Conservation (phyloP, 495 filamentous ascomycete genomes). For the Massariosphaeria phaeospora region DNA sequence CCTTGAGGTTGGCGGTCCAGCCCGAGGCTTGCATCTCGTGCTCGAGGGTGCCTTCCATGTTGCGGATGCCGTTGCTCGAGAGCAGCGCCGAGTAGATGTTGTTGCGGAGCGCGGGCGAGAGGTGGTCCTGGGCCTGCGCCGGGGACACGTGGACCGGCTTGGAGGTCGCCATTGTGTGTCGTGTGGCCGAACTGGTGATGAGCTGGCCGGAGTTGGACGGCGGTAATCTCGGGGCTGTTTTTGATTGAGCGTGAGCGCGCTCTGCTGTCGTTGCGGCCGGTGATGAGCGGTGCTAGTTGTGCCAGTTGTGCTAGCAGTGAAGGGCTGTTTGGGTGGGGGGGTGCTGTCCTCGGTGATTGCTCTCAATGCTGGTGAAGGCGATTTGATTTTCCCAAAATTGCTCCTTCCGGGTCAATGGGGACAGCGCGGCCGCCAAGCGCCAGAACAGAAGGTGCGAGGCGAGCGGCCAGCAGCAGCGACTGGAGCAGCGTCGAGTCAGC, state of each 20-base stretch:
- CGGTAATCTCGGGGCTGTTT: too few species aligned
- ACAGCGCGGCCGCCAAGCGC: too few species aligned
- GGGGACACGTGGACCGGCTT: slow-evolving; percentile 14
- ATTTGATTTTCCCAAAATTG: slow-evolving; percentile 16
- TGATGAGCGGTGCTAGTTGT: too few species aligned
- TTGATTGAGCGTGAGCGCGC: too few species aligned
- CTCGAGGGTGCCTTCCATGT: slow-evolving; percentile 31
- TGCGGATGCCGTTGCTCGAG: slow-evolving; percentile 22
- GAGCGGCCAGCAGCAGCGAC: too few species aligned
- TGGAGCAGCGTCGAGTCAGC: too few species aligned
- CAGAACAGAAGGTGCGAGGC: too few species aligned
- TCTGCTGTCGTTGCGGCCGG: too few species aligned
- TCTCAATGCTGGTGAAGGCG: neutral
- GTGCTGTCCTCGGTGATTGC: too few species aligned
- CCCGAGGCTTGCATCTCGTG: slow-evolving; percentile 31
- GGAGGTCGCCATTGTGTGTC: slow-evolving; percentile 1
- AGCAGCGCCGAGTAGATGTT: slow-evolving; percentile 31
- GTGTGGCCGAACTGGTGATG: neutral
- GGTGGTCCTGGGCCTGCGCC: neutral
- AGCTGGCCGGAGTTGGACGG: neutral
- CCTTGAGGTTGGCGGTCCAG: slow-evolving; percentile 31
- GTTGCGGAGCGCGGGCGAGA: slow-evolving; percentile 26
- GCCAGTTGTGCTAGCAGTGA: too few species aligned
- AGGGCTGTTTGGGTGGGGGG: too few species aligned
- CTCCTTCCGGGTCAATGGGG: slow-evolving; percentile 7